phyloP scores from a whole-genome alignment of 768 basidiomycete species.

The Scleroderma citrinum region DNA sequence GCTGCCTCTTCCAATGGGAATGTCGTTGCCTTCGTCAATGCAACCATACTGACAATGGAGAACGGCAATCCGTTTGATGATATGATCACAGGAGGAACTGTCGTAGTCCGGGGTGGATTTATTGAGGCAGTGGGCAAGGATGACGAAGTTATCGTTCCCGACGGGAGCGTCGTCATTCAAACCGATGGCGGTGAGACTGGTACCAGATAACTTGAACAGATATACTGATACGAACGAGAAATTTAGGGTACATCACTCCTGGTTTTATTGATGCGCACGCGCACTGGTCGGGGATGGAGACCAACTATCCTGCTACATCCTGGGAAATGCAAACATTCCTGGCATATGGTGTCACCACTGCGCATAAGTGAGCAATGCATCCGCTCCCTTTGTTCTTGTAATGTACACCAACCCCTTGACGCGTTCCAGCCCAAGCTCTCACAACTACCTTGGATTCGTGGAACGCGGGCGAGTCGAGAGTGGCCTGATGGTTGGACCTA shows the following conservation, averaged over 20 bases:
- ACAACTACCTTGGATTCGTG: conserved; percentile 54
- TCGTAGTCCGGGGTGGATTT: conserved; percentile 52
- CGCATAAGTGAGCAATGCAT: conserved; percentile 55
- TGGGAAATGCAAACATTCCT: conserved; percentile 76
- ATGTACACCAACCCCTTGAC: not conserved
- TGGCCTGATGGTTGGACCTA: conserved; percentile 61
- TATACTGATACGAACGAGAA: conserved; percentile 3
- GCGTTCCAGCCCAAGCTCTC: conserved; percentile 50
- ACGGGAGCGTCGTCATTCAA: conserved; percentile 44
- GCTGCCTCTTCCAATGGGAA: conserved; percentile 20
- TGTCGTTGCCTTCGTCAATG: conserved; percentile 57
- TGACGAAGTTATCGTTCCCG: conserved; percentile 28
- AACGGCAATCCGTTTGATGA: conserved; percentile 44
- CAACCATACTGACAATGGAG: conserved; percentile 66
- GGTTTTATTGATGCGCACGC: conserved; percentile 77
- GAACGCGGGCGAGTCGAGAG: conserved; percentile 67
- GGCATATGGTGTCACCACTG: conserved; percentile 68
- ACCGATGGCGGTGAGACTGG: conserved; percentile 50
- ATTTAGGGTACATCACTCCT: conserved; percentile 55
- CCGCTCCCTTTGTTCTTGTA: not conserved
- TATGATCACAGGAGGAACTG: conserved; percentile 44
- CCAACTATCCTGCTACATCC: conserved; percentile 53
- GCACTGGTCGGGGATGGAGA: conserved; percentile 57
- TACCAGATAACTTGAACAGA: not conserved
- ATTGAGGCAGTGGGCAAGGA: conserved; percentile 44